phyloP scores from a whole-genome alignment of 177 flowering plant genomes.

The Vitis hybrid region DNA sequence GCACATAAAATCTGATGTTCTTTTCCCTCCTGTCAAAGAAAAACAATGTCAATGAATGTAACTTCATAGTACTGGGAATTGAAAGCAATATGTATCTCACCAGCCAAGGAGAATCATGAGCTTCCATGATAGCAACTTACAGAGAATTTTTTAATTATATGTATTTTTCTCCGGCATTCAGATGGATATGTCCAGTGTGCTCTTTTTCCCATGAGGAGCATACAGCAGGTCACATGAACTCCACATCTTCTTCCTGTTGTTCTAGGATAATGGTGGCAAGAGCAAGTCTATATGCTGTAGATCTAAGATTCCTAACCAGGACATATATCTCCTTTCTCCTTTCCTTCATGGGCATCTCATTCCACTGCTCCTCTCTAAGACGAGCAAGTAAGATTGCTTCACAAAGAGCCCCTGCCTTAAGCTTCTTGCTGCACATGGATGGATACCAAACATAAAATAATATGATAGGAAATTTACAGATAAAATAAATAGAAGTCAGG shows the following conservation, averaged over 20 bases:
- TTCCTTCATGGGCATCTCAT: slow-evolving; percentile 33
- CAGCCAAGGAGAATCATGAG: no score
- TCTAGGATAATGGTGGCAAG: slow-evolving; percentile 75
- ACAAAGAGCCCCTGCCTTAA: slow-evolving; percentile 64
- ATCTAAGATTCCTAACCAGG: slow-evolving; percentile 76
- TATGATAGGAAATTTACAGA: background rate
- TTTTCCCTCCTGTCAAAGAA: no score
- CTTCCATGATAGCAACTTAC: no score
- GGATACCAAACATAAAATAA: background rate
- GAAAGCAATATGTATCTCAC: no score
- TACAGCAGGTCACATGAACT: slow-evolving; percentile 37
- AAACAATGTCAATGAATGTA: no score
- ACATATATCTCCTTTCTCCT: slow-evolving; percentile 63
- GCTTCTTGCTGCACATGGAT: slow-evolving; percentile 59
- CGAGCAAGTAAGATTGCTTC: slow-evolving; percentile 58
- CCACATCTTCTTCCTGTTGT: slow-evolving; percentile 54
- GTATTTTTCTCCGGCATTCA: no score
- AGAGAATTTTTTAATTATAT: no score
- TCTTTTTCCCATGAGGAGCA: no score
- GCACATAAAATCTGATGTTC: no score
- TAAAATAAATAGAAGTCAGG: background rate
- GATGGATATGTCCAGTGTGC: no score
- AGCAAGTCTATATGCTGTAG: slow-evolving; percentile 79
- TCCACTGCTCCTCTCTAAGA: slow-evolving; percentile 78
- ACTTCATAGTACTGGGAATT: no score